Base-by-base conservation (phyloP, 352 stramenopile genomes). In the Achlya hypogyna region DNA sequence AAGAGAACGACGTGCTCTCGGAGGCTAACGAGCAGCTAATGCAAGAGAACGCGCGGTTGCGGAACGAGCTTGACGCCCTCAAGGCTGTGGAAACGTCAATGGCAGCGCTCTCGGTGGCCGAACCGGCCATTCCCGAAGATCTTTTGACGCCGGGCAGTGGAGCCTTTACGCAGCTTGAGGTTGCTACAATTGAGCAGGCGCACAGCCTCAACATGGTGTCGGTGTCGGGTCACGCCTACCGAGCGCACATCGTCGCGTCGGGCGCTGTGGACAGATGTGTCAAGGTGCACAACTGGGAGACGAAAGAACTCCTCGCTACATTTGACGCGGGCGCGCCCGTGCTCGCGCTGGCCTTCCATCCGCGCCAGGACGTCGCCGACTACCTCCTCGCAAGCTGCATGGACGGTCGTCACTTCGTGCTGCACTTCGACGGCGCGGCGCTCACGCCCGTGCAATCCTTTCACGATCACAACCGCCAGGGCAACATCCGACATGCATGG, bases 241-340 rank as follows among this genome's bases (percentile, higher is more conserved):
- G 72, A 0, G 65, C 70, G 4, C 65, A 75, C 29, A 62, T 92
- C 32, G 75, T 86, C 25, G 69, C 87, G 38, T 83, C 80, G 0
- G 85, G 85, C 5, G 83, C 82, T 51, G 85, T 84, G 22, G 85
- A 94, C 75, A 92, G 91, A 69, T 72, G 72, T 65, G 73, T 91
- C 27, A 77, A 77, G 29, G 77, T 83, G 32, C 81, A 90, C 73
- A 73, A 94, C 73, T 94, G 81, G 79, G 71, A 65, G 51, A 74
- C 63, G 5, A 69, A 75, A 18, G 70, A 54, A 42, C 82, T 79
- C 69, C 71, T 94, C 31, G 78, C 72, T 32, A 54, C 31, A 8
- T 71, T 75, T 4, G 40, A 66, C 12, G 75, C 69, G 1, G 79
- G 70, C 31, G 77, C 72, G 0, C 85, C 83, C 0, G 83, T 92